Percentiles rank a stretch among this genome's conserved stretches.
Evolutionary conservation across 768 basidiomycete species (phyloP).

Genomic region (Agaricus sinodeliciosus): DNA sequence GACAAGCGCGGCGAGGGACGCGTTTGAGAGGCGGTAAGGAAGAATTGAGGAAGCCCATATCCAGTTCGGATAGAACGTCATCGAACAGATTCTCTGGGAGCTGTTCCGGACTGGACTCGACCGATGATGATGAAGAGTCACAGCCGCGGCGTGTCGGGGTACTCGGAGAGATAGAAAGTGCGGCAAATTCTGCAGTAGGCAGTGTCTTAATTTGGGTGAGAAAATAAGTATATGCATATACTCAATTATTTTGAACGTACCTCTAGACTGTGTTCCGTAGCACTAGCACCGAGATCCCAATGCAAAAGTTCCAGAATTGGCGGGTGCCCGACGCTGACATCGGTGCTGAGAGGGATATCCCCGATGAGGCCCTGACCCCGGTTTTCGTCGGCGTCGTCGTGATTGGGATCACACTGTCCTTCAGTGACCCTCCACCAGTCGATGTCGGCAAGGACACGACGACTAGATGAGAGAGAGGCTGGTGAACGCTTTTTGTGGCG

Average conservation of each 20-base stretch:
- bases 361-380: slow-evolving; percentile 21
- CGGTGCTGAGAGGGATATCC: slow-evolving; percentile 26
- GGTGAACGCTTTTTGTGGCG: slow-evolving; percentile 56
- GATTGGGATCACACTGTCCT: slow-evolving; percentile 50
- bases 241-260: background rate
- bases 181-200: slow-evolving; percentile 42
- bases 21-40: slow-evolving; percentile 23
- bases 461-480: slow-evolving; percentile 54
- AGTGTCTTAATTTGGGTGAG: slow-evolving; percentile 20
- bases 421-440: slow-evolving; percentile 83
- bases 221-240: slow-evolving; percentile 14
- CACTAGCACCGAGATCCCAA: slow-evolving; percentile 15
- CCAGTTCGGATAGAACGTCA: slow-evolving; percentile 29
- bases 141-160: slow-evolving; percentile 39
- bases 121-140: slow-evolving; percentile 45
- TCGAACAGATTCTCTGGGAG: slow-evolving; percentile 30
- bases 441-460: slow-evolving; percentile 79
- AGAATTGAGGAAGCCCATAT: slow-evolving; percentile 29
- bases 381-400: slow-evolving; percentile 35
- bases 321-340: slow-evolving; percentile 32
- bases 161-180: slow-evolving; percentile 49
- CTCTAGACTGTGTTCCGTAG: background rate
- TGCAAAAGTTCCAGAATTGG: slow-evolving; percentile 25
- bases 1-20: slow-evolving; percentile 21
- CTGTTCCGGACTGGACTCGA: slow-evolving; percentile 51